Base-by-base conservation (phyloP, 1,139 yeast genomes). In the Suhomyces atakaporum region DNA sequence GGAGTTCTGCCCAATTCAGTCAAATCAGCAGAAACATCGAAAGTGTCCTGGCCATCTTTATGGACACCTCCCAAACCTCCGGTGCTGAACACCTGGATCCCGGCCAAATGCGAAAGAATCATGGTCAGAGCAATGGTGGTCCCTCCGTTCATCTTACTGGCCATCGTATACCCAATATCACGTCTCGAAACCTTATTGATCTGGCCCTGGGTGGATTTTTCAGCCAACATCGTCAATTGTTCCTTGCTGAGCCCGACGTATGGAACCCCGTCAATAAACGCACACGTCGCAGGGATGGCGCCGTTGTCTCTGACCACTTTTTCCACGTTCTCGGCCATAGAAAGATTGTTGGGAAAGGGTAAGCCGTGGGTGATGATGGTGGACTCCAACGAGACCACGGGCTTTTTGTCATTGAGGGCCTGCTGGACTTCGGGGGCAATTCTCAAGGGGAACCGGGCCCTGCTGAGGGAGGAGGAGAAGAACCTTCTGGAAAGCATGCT, bases 51-150 rank as follows among this genome's bases (percentile, higher is more conserved):
- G 6, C 84, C 95, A 9, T 84, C 86, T 39, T 88, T 73, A 52
- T 89, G 96, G 10, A 88, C 96, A 11, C 97, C 97, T 7, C 97
- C 96, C 18, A 88, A 69, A 1, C 97, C 97, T 25, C 97, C 97
- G 2, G 96, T 89, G 1, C 95, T 95, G 69, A 88, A 89, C 14
- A 89, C 89, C 46, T 77, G 74, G 49, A 88, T 85, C 0, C 95
- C 94, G 0, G 90, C 90, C 53, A 64, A 54, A 37, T 81, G 71
- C 0, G 96, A 82, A 11, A 89, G 60, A 11, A 88, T 84, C 95
- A 88, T 86, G 0, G 96, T 88, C 34, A 86, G 83, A 1, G 96
- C 88, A 43, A 88, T 86, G 0, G 97, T 88, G 2, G 97, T 89
- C 2, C 96, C 96, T 4, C 97, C 97, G 37, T 76, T 69, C 21